Evolutionary conservation across 495 filamentous ascomycete genomes (phyloP).

Genomic region (Bacidia rubella): DNA sequence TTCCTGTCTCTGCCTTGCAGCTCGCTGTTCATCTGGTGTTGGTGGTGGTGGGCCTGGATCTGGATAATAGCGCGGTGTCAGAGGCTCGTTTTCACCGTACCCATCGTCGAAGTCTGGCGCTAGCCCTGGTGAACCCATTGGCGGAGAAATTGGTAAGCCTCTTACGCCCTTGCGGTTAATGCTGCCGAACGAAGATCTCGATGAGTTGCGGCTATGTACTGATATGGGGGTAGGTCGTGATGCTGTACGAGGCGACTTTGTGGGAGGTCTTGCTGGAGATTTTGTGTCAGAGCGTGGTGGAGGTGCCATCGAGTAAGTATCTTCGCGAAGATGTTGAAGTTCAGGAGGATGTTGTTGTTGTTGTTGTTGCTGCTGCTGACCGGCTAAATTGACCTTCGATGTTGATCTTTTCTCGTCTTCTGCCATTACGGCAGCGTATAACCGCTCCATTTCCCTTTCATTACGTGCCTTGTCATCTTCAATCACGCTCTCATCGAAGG

Average conservation of each 20-base stretch:
- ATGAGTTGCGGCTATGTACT: constrained; percentile 22
- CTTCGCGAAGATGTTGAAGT: constrained; percentile 21
- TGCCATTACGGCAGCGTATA: constrained; percentile 86
- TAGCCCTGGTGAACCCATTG: constrained; percentile 38
- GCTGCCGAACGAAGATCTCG: constrained; percentile 43
- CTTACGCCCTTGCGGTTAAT: constrained; percentile 36
- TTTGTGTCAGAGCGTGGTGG: constrained; percentile 17
- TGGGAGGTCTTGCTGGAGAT: constrained; percentile 25
- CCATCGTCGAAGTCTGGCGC: constrained; percentile 21
- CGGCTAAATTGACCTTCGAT: constrained; percentile 12
- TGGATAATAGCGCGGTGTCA: constrained; percentile 42
- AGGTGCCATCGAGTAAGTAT: constrained; percentile 5
- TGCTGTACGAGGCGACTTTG: constrained; percentile 25
- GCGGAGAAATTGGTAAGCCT: constrained; percentile 44
- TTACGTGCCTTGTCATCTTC: constrained; percentile 56
- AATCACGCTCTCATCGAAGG: constrained; percentile 64
- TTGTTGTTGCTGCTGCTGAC: constrained; percentile 5
- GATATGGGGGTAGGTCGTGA: constrained; percentile 35
- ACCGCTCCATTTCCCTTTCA: constrained; percentile 70
- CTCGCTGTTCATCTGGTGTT: constrained; percentile 16
- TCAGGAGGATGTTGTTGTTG: constrained; percentile 17
- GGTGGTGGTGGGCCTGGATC: constrained; percentile 43
- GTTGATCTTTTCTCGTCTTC: constrained; percentile 60
- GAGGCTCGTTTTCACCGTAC: constrained; percentile 39
- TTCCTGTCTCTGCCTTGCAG: constrained; percentile 1